These are phyloP conservation scores for Ampelomyces quisqualis DNA, from an alignment of 2,329 filamentous ascomycete genomes.

Conservation along the genomic window DNA sequence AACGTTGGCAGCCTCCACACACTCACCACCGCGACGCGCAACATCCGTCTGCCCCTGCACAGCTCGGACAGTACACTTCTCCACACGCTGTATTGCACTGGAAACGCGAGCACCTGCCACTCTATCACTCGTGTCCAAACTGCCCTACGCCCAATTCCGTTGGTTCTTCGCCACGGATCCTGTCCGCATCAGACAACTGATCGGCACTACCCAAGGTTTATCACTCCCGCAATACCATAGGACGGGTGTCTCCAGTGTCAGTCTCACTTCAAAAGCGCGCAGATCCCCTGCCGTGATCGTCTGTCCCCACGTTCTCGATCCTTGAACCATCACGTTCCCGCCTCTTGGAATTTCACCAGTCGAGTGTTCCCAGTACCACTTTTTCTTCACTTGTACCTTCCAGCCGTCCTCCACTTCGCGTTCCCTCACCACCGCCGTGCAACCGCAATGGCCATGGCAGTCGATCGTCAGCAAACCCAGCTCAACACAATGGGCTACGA, in stretches of 20 bases:
- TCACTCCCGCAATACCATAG: slow-evolving; percentile 36
- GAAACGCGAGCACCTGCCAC: slow-evolving; percentile 44
- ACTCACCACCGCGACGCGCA: slow-evolving; percentile 29
- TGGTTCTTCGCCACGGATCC: slow-evolving; percentile 41
- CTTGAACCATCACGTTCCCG: slow-evolving; percentile 41
- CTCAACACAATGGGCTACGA: slow-evolving; percentile 76
- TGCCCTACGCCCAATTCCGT: slow-evolving; percentile 38
- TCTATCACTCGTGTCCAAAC: slow-evolving; percentile 34
- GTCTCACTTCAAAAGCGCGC: slow-evolving; percentile 47
- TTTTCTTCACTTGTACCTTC: slow-evolving; percentile 28
- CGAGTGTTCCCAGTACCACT: slow-evolving; percentile 27
- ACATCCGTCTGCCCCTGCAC: slow-evolving; percentile 28
- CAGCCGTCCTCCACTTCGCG: slow-evolving; percentile 12
- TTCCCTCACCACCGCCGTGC: slow-evolving; percentile 7
- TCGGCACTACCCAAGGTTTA: slow-evolving; percentile 41
- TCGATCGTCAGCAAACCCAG: slow-evolving; percentile 76
- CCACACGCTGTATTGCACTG: slow-evolving; percentile 40
- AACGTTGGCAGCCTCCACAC: slow-evolving; percentile 24
- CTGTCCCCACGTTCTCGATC: slow-evolving; percentile 51
- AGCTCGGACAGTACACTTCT: slow-evolving; percentile 25
- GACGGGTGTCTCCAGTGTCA: slow-evolving; percentile 41
- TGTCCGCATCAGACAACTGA: slow-evolving; percentile 38
- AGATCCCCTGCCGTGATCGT: slow-evolving; percentile 53
- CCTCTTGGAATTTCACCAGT: slow-evolving; percentile 25
- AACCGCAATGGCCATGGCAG: slow-evolving; percentile 81